Base-by-base conservation (phyloP, 2,329 filamentous ascomycete genomes). In the Claviceps arundinis region DNA sequence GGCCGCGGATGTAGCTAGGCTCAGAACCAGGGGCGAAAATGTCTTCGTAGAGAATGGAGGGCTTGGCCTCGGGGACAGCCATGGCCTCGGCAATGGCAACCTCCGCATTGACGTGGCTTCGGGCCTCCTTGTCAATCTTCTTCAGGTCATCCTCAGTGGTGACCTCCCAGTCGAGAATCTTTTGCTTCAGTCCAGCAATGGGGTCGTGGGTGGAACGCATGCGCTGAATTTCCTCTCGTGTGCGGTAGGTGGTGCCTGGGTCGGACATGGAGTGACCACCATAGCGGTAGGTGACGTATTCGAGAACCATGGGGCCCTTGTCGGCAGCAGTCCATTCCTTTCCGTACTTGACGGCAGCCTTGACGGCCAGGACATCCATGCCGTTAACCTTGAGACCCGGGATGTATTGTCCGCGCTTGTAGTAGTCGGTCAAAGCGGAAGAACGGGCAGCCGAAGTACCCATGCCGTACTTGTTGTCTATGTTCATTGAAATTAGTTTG, bases 391-490 rank as follows among this genome's bases (percentile, higher is more conserved):
- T 98, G 64, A 98, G 82, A 76, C 93, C 93, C 54, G 93, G 91
- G 61, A 98, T 98, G 79, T 97, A 98, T 76, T 98, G 93, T 60
- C 93, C 93, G 74, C 93, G 91, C 85, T 97, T 97, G 83, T 98
- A 97, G 84, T 98, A 98, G 72, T 98, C 93, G 70, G 93, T 97
- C 68, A 96, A 75, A 63, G 93, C 93, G 55, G 93, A 91, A 56
- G 93, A 90, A 65, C 93, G 89, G 73, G 85, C 85, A 61, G 93
- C 91, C 56, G 93, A 87, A 58, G 93, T 98, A 74, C 93, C 93
- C 93, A 98, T 98, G 71, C 93, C 93, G 71, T 98, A 98, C 76
- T 98, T 98, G 86, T 98, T 98, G 82, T 98, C 90, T 95, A 50
- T 37, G 24, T 34, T 46, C 24, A 34, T 34, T 2, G 1, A 30